Evolutionary conservation across 257 asterid species (phyloP).

Genomic region (Solanum rostratum): DNA sequence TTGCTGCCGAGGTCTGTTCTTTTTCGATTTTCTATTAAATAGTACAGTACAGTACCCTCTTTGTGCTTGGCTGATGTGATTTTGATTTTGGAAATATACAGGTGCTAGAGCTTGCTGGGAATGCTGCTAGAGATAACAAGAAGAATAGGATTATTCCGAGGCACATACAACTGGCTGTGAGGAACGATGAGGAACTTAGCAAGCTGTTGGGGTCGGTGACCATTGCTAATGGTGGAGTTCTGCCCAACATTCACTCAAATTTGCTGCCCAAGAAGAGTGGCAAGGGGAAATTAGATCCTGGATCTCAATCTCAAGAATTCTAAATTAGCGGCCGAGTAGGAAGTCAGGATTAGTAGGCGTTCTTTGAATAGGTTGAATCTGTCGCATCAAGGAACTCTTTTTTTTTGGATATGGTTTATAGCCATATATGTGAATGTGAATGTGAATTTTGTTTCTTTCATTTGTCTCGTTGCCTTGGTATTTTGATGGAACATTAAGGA

Average conservation of each 20-base stretch:
- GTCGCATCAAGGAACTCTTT: too few relatives aligned
- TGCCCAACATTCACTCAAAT: conserved; percentile 34
- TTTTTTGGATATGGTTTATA: neutral
- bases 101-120: conserved; percentile 70
- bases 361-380: neutral
- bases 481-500: neutral
- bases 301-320: conserved; percentile 40
- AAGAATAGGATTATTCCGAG: conserved; percentile 48
- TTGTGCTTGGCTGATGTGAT: neutral
- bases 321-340: neutral
- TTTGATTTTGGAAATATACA: neutral
- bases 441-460: neutral
- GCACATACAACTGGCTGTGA: conserved; percentile 51
- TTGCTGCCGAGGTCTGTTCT: conserved; percentile 47
- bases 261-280: conserved; percentile 44
- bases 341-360: neutral
- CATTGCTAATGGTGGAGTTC: conserved; percentile 51
- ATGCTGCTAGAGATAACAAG: conserved; percentile 64
- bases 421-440: neutral
- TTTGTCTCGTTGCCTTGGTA: neutral
- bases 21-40: neutral
- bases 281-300: conserved; percentile 31
- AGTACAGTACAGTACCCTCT: too few relatives aligned
- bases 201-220: conserved; percentile 42
- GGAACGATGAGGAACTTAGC: conserved; percentile 50